phyloP scores from a whole-genome alignment of 1,284 basidiomycete genomes.

The Leccinum pachyderme region DNA sequence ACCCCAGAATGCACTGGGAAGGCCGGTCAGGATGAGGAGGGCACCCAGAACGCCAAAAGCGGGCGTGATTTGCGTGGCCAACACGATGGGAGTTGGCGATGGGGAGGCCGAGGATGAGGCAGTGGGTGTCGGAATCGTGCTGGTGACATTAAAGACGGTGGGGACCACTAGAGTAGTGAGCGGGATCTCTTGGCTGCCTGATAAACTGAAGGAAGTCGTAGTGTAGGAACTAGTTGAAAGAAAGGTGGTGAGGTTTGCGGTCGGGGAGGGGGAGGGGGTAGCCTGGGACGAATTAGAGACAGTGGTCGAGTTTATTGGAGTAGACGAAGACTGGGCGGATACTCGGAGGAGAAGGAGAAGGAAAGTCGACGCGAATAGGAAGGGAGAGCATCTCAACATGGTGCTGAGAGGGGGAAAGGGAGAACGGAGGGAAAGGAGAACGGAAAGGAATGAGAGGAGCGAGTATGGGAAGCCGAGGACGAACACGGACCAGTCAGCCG shows the following conservation, averaged over 20 bases:
- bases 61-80: slow-evolving; percentile 79
- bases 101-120: slow-evolving; percentile 46
- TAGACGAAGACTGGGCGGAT: slow-evolving; percentile 26
- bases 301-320: slow-evolving; percentile 11
- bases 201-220: slow-evolving; percentile 46
- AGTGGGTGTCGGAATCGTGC: slow-evolving; percentile 42
- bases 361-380: slow-evolving; percentile 4
- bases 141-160: slow-evolving; percentile 57
- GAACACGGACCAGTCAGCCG: slow-evolving; percentile 29
- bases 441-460: not conserved
- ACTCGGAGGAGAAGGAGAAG: slow-evolving; percentile 22
- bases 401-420: not conserved
- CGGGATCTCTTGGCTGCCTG: slow-evolving; percentile 46
- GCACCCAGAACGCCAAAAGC: slow-evolving; percentile 89
- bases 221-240: slow-evolving; percentile 49
- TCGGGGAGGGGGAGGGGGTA: slow-evolving; percentile 11
- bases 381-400: slow-evolving; percentile 14
- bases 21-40: slow-evolving; percentile 84
- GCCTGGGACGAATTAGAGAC: slow-evolving; percentile 2
- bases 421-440: not conserved
- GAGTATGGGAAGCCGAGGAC: not conserved
- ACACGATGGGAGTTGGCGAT: slow-evolving; percentile 52
- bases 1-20: slow-evolving; percentile 88
- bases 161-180: slow-evolving; percentile 51
- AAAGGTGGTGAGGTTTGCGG: slow-evolving; percentile 43